These are phyloP conservation scores for Staphylotrichum tortipilum DNA, from an alignment of 495 filamentous ascomycete species.

Conservation along the genomic window DNA sequence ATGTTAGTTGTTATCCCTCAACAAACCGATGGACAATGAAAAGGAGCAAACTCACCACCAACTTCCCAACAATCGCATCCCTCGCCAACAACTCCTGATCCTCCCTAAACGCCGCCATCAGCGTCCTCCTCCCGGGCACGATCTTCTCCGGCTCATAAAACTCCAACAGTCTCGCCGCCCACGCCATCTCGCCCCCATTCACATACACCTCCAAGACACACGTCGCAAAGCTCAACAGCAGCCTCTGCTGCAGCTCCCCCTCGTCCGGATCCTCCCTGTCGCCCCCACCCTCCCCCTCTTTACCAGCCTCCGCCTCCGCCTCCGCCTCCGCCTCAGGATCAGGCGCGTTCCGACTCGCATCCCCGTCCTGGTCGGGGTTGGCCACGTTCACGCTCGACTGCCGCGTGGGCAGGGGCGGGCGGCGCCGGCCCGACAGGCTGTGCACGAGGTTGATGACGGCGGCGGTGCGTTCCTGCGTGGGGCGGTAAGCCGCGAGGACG, in stretches of 20 bases:
- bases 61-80: slow-evolving; percentile 66
- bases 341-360: slow-evolving; percentile 50
- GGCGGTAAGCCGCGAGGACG: slow-evolving; percentile 60
- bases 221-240: slow-evolving; percentile 79
- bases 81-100: slow-evolving; percentile 54
- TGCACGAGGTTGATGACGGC: slow-evolving; percentile 69
- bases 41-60: slow-evolving; percentile 50
- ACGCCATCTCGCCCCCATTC: slow-evolving; percentile 56
- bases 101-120: slow-evolving; percentile 51
- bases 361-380: slow-evolving; percentile 38
- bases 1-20: background rate
- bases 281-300: too few species aligned
- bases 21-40: background rate
- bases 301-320: too few species aligned
- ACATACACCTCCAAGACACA: slow-evolving; percentile 79
- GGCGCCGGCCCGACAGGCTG: slow-evolving; percentile 59
- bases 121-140: slow-evolving; percentile 48
- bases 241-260: slow-evolving; percentile 51
- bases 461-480: slow-evolving; percentile 54
- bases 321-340: slow-evolving; percentile 79
- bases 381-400: slow-evolving; percentile 51
- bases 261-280: slow-evolving; percentile 48
- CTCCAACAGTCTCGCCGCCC: slow-evolving; percentile 69
- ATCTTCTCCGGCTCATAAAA: slow-evolving; percentile 54
- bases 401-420: slow-evolving; percentile 67